Evolutionary conservation across 345 rosid species (phyloP), one percentile per base, ranked within the genome.

Genomic region (Corchorus capsularis): DNA sequence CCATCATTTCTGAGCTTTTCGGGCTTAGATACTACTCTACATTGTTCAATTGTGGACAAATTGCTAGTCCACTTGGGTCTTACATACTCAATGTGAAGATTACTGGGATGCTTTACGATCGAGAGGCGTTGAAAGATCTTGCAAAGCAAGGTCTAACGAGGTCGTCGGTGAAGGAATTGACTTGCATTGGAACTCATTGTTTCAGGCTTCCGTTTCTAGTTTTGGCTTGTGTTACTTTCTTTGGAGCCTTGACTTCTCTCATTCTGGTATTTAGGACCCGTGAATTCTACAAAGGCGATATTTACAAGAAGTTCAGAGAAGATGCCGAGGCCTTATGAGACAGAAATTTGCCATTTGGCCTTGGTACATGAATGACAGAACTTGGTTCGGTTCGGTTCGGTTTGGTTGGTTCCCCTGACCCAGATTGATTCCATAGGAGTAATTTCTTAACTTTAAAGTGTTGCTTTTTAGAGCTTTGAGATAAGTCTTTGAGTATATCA

Each of bases 11-110:
- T 0, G 98, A 94, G 79, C 94, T 94, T 8, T 94, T 94, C 49
- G 97, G 98, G 6, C 90, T 94, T 0, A 94, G 89, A 81, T 91
- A 94, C 84, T 94, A 85, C 89, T 91, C 97, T 16, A 92, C 97
- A 41, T 74, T 92, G 86, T 94, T 89, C 89, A 92, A 91, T 52
- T 94, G 94, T 69, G 97, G 96, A 19, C 96, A 89, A 61, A 50
- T 92, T 27, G 93, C 96, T 2, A 91, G 93, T 32, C 98, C 98
- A 16, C 83, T 94, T 0, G 98, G 98, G 0, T 92, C 97, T 0
- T 94, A 89, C 77, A 80, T 94, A 32, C 81, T 94, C 13, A 94
- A 92, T 56, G 98, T 94, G 46, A 87, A 86, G 77, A 79, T 92
- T 4, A 88, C 94, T 0, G 98, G 96, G 19, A 53, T 39, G 74